Conservation (phyloP, 345 rosid genomes). For the Firmiana major region DNA sequence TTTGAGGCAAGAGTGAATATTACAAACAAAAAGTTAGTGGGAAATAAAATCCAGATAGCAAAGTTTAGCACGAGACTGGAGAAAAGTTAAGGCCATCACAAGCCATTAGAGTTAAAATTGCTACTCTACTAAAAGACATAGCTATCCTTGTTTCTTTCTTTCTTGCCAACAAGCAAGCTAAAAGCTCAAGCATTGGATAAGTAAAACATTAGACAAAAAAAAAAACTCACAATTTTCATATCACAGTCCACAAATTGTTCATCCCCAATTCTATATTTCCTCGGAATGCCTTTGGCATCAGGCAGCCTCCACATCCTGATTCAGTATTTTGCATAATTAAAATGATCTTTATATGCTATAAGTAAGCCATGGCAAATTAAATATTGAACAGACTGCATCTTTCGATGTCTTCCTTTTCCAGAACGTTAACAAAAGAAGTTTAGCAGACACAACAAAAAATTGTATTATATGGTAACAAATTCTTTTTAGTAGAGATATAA, state of each 20-base stretch:
- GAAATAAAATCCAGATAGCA: conserved; percentile 9
- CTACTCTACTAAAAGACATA: background rate
- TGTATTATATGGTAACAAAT: background rate
- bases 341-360: background rate
- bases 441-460: background rate
- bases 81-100: background rate
- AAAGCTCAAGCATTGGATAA: background rate
- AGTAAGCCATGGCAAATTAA: background rate
- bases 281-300: conserved; percentile 20
- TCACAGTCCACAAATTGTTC: conserved; percentile 24
- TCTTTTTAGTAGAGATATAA: background rate
- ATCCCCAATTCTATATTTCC: conserved; percentile 10
- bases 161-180: background rate
- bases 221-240: conserved; percentile 38
- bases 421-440: background rate
- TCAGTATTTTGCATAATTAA: conserved; percentile 11
- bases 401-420: background rate
- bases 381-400: background rate
- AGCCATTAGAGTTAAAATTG: background rate
- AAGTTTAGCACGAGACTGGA: background rate
- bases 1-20: conserved; percentile 14
- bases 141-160: background rate
- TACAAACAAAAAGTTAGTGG: conserved; percentile 2
- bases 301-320: conserved; percentile 45
- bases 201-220: background rate